phyloP scores from a whole-genome alignment of 2,329 filamentous ascomycete species.

The Penicillium sp. region DNA sequence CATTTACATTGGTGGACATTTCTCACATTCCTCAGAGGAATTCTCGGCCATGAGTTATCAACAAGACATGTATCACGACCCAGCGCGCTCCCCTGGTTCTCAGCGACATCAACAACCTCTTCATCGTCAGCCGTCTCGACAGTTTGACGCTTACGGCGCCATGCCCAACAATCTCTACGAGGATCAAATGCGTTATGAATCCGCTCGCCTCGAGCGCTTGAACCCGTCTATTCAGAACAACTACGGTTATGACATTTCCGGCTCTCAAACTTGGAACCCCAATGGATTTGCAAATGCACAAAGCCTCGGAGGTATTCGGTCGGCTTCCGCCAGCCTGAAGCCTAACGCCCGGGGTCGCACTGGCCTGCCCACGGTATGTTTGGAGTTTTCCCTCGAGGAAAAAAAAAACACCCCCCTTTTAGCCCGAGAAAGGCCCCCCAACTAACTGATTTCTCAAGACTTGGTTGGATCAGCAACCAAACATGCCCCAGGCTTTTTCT shows the following conservation, averaged over 20 bases:
- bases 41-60: slow-evolving; percentile 40
- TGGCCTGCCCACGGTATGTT: slow-evolving; percentile 73
- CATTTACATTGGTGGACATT: slow-evolving; percentile 29
- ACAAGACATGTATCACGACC: slow-evolving; percentile 65
- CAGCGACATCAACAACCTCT: slow-evolving; percentile 67
- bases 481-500: slow-evolving; percentile 49
- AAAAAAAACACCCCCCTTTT: not conserved
- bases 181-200: slow-evolving; percentile 61
- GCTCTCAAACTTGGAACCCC: slow-evolving; percentile 79
- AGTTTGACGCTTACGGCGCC: slow-evolving; percentile 72
- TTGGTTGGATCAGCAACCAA: slow-evolving; percentile 62
- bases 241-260: slow-evolving; percentile 68
- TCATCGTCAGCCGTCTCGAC: slow-evolving; percentile 72
- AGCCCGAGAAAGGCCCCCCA: not conserved
- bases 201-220: slow-evolving; percentile 57
- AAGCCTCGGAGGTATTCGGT: slow-evolving; percentile 64
- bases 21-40: slow-evolving; percentile 36
- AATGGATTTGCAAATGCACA: slow-evolving; percentile 68
- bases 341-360: slow-evolving; percentile 56
- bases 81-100: slow-evolving; percentile 72
- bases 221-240: slow-evolving; percentile 60
- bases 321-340: slow-evolving; percentile 58
- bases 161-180: slow-evolving; percentile 73
- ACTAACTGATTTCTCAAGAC: slow-evolving; percentile 45
- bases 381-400: not conserved